Base-by-base conservation (phyloP, 225 moss, liverwort and hornwort species). In the Thuidium tamariscinum region DNA sequence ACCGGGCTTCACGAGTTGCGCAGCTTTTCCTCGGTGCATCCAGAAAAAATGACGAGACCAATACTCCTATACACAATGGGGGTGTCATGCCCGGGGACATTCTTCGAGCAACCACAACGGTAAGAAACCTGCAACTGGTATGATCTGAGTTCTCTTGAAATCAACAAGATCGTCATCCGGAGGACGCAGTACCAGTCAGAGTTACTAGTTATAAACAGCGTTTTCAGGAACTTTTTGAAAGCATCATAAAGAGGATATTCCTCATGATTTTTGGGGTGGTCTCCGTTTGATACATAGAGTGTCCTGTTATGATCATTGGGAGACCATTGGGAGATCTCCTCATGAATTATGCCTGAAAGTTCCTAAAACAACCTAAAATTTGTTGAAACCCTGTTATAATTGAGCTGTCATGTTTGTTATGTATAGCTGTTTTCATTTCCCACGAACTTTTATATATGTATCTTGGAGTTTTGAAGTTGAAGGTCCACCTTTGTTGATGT, bases 31-130 rank as follows among this genome's bases (percentile, higher is more conserved):
- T 83, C 7, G 93, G 91, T 73, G 82, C 82, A 36, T 69, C 86
- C 55, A 89, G 63, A 55, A 86, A 67, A n/a, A 80, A 71, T 59
- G 54, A 6, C 13, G 79, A 76, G 70, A 68, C 74, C 42, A 88
- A 88, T 77, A 56, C 57, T 42, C 92, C 93, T 64, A 32, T 95
- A 23, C 22, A 93, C 11, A 91, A 91, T 73, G 94, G 93, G 36
- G 94, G 92, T 86, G 90, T 94, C 75, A 84, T 90, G 86, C 92
- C 94, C 39, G 95, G 95, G 62, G 96, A 96, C 36, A 85, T 96
- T 77, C 94, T 96, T 55, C 95, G 96, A 70, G 96, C 96, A 46
- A 92, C 94, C 72, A 95, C 96, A 59, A 94, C 95, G 80, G 96
- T 96, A 83, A 91, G 72, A 41, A 82, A 27, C 51, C 44, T 49